Evolutionary conservation across 345 rosid genomes (phyloP).

Genomic region (Corchorus capsularis): DNA sequence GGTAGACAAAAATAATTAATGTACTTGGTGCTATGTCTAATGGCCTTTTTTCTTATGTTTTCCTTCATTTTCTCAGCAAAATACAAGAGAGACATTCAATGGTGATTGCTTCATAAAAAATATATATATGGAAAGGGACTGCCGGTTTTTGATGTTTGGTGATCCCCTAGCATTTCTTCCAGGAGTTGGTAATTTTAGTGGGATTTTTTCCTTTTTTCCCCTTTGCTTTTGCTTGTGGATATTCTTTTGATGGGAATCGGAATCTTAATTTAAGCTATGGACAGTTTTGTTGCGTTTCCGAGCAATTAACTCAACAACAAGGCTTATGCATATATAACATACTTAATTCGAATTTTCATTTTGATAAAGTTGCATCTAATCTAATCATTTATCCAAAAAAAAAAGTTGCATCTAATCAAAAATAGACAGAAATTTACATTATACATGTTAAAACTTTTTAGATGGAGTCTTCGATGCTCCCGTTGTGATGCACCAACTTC

Average conservation of each 20-base stretch:
- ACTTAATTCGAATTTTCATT: too few relatives aligned
- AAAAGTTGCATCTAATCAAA: too few relatives aligned
- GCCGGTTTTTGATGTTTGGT: background rate
- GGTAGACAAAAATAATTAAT: background rate
- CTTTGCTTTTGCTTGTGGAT: background rate
- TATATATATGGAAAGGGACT: background rate
- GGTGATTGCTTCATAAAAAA: background rate
- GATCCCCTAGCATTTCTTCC: background rate
- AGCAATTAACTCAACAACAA: too few relatives aligned
- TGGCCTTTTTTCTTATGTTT: background rate
- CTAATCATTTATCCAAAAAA: too few relatives aligned
- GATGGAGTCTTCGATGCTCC: too few relatives aligned
- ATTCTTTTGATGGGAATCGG: slow-evolving; percentile 10
- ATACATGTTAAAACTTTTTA: too few relatives aligned
- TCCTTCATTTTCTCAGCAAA: background rate
- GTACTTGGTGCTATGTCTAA: background rate
- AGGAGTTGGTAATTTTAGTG: background rate
- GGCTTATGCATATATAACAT: too few relatives aligned
- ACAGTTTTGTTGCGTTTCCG: too few relatives aligned
- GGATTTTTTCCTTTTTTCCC: background rate
- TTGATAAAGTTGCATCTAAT: too few relatives aligned
- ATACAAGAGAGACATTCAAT: background rate
- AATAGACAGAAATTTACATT: too few relatives aligned
- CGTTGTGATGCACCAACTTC: too few relatives aligned
- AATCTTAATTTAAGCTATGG: background rate